Percentiles rank a stretch among this genome's conserved stretches.
Evolutionary conservation across 805 yeast genomes (phyloP).

Genomic region (Tetrapisispora nanseiensis): DNA sequence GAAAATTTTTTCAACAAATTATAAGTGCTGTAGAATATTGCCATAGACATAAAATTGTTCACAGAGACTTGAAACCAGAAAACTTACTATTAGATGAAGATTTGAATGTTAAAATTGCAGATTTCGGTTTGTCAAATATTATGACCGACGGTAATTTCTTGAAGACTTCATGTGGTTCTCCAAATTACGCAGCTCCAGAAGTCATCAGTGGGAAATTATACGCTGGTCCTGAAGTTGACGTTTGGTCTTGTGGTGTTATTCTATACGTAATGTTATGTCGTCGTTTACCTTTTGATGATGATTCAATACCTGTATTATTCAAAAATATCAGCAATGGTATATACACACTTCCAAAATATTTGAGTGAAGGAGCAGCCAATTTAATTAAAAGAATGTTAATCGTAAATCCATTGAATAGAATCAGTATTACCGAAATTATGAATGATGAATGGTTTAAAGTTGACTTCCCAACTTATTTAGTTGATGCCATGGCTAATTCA

Average conservation of each 20-base stretch:
- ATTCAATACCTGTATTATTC: slow-evolving; percentile 86
- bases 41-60: slow-evolving; percentile 92
- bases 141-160: slow-evolving; percentile 97
- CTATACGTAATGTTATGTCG: slow-evolving; percentile 94
- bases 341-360: slow-evolving; percentile 77
- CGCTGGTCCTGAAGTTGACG: slow-evolving; percentile 98
- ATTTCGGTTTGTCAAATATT: slow-evolving; percentile 86
- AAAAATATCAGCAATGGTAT: slow-evolving; percentile 90
- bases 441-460: slow-evolving; percentile 89
- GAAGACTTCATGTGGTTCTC: slow-evolving; percentile 92
- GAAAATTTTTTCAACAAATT: slow-evolving; percentile 91
- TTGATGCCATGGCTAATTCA: slow-evolving; percentile 16
- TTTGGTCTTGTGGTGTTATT: slow-evolving; percentile 95
- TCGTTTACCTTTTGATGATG: slow-evolving; percentile 91
- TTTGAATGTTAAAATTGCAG: slow-evolving; percentile 89
- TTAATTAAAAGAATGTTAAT: slow-evolving; percentile 83
- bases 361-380: slow-evolving; percentile 77
- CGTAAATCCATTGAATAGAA: slow-evolving; percentile 88
- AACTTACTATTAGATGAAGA: slow-evolving; percentile 82
- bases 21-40: slow-evolving; percentile 95
- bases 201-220: slow-evolving; percentile 89
- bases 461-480: slow-evolving; percentile 68
- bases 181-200: slow-evolving; percentile 97
- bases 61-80: slow-evolving; percentile 93
- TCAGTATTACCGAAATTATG: slow-evolving; percentile 85